Evolutionary conservation across 2,329 filamentous ascomycete species (phyloP), one percentile per base, ranked within the genome.

Genomic region (Hymenoscyphus repandus): DNA sequence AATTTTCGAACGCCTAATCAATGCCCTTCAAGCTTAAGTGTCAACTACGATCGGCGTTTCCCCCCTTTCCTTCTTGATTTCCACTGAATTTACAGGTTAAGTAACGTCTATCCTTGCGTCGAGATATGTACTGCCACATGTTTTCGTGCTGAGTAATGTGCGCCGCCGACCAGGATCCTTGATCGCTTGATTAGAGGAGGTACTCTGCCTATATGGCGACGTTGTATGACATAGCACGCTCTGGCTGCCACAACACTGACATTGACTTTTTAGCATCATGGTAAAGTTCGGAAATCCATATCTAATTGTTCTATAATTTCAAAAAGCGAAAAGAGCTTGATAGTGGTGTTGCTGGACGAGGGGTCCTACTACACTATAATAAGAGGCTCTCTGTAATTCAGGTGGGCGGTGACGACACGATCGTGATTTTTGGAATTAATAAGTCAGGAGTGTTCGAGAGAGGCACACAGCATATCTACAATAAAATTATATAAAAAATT

Each of bases 381-480:
- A 49, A 30, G 39, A 38, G 36, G 37, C 45, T 33, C 45, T 48
- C 17, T 31, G 17, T 48, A 48, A 48, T 32, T 48, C 27, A 6
- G 41, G 33, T n/a, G n/a, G 40, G 47, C 32, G 18, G 47, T 36
- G 40, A 50, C 51, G 46, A 52, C 53, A 50, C 32, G 38, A 53
- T 59, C 49, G 41, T 41, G 41, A 9, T 34, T 41, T 48, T 48
- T 20, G 12, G 37, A 48, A 48, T 18, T 48, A 48, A 18, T 48
- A 20, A 18, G 37, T 41, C 13, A 48, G 37, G 30, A 41, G 45
- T 48, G 15, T 48, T 48, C 30, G 5, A 12, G 37, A 18, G 30
- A 40, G 15, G 37, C n/a, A 41, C 41, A 41, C 34, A 48, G 40
- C 17, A 5, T 31, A 47, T 5, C 36, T 38, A n/a, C 20, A 47